Conservation (phyloP, 2,329 filamentous ascomycete genomes). For the Fusarium chaquense region DNA sequence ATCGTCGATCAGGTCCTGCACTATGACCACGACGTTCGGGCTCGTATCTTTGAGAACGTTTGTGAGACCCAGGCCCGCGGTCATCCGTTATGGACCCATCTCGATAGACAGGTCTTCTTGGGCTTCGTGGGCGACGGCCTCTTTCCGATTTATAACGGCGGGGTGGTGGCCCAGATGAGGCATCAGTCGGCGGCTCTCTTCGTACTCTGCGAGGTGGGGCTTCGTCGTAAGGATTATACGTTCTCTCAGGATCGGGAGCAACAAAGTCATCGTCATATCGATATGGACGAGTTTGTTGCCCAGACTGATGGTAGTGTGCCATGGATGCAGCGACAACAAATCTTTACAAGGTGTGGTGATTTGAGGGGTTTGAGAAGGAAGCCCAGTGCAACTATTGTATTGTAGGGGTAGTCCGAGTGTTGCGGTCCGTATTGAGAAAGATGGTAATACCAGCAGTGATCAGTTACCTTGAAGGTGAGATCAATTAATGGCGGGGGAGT, state of each 20-base stretch:
- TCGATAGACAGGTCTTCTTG: constrained; percentile 29
- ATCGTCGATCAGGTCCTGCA: constrained; percentile 29
- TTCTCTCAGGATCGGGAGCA: constrained; percentile 34
- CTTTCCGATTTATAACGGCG: constrained; percentile 44
- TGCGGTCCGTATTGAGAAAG: constrained; percentile 3
- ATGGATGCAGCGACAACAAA: constrained; percentile 30
- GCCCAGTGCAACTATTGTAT: background rate
- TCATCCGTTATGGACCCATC: constrained; percentile 30
- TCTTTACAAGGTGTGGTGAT: background rate
- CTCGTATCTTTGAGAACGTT: constrained; percentile 25
- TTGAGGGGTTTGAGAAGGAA: background rate
- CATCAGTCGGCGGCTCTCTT: constrained; percentile 16
- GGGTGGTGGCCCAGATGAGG: constrained; percentile 31
- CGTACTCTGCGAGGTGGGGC: constrained; percentile 24
- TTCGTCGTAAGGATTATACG: constrained; percentile 40
- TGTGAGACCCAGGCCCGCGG: constrained; percentile 16
- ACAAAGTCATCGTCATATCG: constrained; percentile 46
- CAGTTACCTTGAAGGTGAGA: constrained; percentile 7
- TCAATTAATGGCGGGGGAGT: constrained; percentile 22
- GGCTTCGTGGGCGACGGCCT: constrained; percentile 38
- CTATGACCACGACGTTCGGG: constrained; percentile 44
- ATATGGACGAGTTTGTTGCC: constrained; percentile 42
- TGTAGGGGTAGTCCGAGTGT: background rate
- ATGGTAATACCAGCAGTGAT: constrained; percentile 4
- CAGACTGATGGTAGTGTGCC: constrained; percentile 43